These are phyloP conservation scores for Kingdonia uniflora DNA, from an alignment of 164 flowering plant genomes.

Conservation along the genomic window DNA sequence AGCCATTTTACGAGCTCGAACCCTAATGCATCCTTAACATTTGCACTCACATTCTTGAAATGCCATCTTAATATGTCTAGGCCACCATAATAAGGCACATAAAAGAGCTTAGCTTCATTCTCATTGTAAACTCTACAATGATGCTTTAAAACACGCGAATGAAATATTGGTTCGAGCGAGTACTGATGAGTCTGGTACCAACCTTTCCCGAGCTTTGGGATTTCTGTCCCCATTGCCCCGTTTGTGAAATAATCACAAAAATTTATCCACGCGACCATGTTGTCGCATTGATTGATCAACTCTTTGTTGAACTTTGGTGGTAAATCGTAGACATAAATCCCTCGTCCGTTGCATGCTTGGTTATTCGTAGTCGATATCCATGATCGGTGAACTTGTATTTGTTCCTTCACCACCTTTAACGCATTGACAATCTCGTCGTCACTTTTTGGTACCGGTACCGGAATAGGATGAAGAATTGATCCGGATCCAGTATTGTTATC, in stretches of 20 bases:
- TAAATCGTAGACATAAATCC: conserved; percentile 61
- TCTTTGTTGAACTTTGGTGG: conserved; percentile 71
- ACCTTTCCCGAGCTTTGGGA: conserved; percentile 40
- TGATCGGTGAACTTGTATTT: conserved; percentile 37
- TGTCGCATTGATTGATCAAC: conserved; percentile 37
- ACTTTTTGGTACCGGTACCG: background rate
- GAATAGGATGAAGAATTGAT: too few relatives aligned
- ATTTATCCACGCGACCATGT: conserved; percentile 45
- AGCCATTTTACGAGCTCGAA: conserved; percentile 62
- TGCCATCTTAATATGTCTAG: conserved; percentile 62
- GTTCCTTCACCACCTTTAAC: conserved; percentile 30
- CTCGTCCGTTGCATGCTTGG: conserved; percentile 34
- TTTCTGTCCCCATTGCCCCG: conserved; percentile 43
- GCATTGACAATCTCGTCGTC: conserved; percentile 25
- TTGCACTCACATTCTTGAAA: conserved; percentile 41
- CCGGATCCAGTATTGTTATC: too few relatives aligned
- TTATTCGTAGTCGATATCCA: conserved; percentile 16
- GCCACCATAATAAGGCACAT: conserved; percentile 77
- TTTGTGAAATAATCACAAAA: conserved; percentile 47
- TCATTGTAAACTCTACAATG: conserved; percentile 53
- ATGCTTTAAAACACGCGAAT: conserved; percentile 47
- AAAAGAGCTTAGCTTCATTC: conserved; percentile 58
- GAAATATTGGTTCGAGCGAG: conserved; percentile 63
- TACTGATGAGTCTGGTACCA: conserved; percentile 78
- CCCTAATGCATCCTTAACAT: conserved; percentile 41